Conservation (phyloP, 176 grass and related monocot species). For the Saccharum officinarum region DNA sequence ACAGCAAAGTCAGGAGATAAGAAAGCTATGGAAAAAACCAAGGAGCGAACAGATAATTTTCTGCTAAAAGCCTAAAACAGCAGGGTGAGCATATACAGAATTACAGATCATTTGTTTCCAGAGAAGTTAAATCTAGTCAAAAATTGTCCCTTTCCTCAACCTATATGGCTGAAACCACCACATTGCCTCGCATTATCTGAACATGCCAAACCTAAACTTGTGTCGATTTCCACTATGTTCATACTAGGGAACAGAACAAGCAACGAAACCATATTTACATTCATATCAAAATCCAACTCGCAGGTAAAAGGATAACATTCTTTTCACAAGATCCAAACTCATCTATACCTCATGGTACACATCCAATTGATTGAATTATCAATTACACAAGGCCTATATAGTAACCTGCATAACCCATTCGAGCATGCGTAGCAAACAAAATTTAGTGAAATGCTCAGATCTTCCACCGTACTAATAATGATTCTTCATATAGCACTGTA, state of each 20-base stretch:
- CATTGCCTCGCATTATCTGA: neutral
- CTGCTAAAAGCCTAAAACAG: neutral
- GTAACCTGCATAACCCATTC: neutral
- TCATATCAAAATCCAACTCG: conserved; percentile 4
- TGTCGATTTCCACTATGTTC: neutral
- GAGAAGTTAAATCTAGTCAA: neutral
- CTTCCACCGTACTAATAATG: neutral
- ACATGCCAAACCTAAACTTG: neutral
- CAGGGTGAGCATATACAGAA: neutral
- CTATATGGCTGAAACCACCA: neutral
- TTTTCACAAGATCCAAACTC: neutral
- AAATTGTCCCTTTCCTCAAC: neutral
- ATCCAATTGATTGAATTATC: neutral
- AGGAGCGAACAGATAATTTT: neutral
- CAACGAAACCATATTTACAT: neutral
- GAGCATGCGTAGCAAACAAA: neutral
- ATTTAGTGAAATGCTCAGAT: neutral
- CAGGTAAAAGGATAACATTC: neutral
- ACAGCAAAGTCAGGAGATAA: neutral
- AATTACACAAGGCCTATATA: neutral
- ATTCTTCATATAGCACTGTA: neutral
- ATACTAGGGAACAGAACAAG: neutral
- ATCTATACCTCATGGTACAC: neutral
- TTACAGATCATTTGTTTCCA: neutral
- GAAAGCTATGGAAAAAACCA: neutral